Evolutionary conservation across 2,329 filamentous ascomycete genomes (phyloP), one percentile per base, ranked within the genome.

Genomic region (Fusarium irregulare): DNA sequence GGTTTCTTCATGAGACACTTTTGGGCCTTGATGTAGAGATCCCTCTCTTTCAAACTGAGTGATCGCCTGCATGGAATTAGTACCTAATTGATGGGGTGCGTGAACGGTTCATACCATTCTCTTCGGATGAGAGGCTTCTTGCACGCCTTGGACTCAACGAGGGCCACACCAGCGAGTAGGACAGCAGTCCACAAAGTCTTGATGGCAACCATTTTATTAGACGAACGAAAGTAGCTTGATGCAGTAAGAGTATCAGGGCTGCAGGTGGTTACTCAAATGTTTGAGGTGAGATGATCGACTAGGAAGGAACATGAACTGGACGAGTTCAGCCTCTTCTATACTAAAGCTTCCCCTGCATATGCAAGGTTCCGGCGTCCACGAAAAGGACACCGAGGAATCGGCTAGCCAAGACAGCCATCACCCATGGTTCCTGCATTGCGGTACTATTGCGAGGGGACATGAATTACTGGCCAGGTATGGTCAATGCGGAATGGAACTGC

Each of bases 1-100:
- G 56, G 44, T 20, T 60, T 54, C 9, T 60, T 54, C 68, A 71
- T 71, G 25, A 71, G 12, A n/a, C 68, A 71, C 13, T 71, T 71
- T 13, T 68, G 60, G 5, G 68, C 68, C 8, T 71, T 56, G 46
- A 71, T 71, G 12, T 71, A 71, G 16, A 34, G 60, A 12, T 60
- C 46, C n/a, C 64, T 65, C n/a, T 71, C 50, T 2, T 46, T 14
- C 16, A 56, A 6, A 11, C 27, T 54, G 11, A 71, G 68, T 0
- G 64, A 55, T 9, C 68, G 68, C 68, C 68, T 71, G 8, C 0
- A 0, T 2, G 7, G 2, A 28, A 16, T 65, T 18, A 65, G 47
- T 3, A 2, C 3, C 0, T 25, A 1, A 0, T 6, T 1, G 25
- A 6, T 3, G 2, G 5, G 10, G 4, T 9, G 7, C 0, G 8